Percentiles rank a stretch among this genome's conserved stretches.
Conservation (phyloP, 2,329 filamentous ascomycete genomes). For the Aspergillus arachidicola region DNA sequence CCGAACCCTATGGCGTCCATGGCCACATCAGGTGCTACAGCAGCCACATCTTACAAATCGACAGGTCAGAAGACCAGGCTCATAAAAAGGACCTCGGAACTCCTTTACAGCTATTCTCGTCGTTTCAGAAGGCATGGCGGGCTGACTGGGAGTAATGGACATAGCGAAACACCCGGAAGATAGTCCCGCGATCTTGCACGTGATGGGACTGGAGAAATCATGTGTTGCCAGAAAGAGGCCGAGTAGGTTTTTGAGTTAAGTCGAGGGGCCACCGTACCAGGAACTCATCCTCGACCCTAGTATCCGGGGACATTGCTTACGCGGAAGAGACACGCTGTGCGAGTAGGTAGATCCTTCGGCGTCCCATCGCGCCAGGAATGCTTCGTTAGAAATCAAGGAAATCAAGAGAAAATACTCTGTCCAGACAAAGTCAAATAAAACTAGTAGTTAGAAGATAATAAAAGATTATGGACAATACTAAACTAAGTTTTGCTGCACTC, state of each 20-base stretch:
- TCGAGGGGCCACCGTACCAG: not conserved
- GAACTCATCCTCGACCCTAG: not conserved
- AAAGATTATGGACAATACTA: slow-evolving; percentile 2
- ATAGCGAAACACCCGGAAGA: not conserved
- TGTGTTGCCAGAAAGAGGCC: not conserved
- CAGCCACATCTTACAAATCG: not conserved
- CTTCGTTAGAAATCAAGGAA: not conserved
- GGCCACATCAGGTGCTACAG: slow-evolving; percentile 3
- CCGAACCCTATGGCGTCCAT: slow-evolving; percentile 14
- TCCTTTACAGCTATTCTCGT: not conserved
- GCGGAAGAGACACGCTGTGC: not conserved
- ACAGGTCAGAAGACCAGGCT: not conserved
- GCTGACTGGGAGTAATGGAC: too few relatives aligned
- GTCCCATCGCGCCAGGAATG: not conserved
- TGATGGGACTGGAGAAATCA: not conserved
- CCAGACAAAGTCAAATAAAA: not conserved
- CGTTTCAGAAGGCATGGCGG: not conserved
- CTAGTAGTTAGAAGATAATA: not conserved
- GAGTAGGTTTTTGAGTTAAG: not conserved
- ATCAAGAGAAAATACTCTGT: not conserved
- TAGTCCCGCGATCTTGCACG: slow-evolving; percentile 2
- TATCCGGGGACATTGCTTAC: not conserved
- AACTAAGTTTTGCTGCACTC: slow-evolving; percentile 12
- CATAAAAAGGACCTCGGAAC: not conserved
- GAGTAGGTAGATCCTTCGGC: not conserved